Percentiles rank a stretch among this genome's conserved stretches.
phyloP scores from a whole-genome alignment of 1,284 basidiomycete species.

The Papiliotrema terrestris region DNA sequence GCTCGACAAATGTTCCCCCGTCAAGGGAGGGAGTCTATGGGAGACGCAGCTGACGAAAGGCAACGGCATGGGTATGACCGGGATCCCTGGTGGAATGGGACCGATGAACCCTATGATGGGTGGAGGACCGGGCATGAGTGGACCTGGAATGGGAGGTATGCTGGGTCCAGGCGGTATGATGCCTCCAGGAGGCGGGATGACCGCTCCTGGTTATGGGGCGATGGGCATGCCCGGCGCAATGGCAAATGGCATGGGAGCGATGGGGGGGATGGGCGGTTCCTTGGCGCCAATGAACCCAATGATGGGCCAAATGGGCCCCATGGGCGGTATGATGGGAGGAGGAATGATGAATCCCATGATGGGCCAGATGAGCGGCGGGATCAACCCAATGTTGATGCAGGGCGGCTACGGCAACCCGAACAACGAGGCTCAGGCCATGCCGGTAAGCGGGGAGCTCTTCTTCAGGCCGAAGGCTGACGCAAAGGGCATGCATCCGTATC shows the following conservation, averaged over 20 bases:
- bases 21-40: too few relatives aligned
- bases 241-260: constrained; percentile 6
- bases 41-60: too few relatives aligned
- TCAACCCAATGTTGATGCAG: constrained; percentile 11
- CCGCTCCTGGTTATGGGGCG: constrained; percentile 19
- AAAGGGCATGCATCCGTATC: constrained; percentile 43
- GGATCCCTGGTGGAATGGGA: background rate
- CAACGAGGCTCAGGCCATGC: constrained; percentile 33
- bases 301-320: constrained; percentile 8
- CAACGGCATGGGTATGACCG: too few relatives aligned
- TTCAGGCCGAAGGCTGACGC: background rate
- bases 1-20: background rate
- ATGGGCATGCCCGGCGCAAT: constrained; percentile 20
- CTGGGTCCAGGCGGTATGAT: constrained; percentile 12
- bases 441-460: constrained; percentile 18
- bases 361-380: constrained; percentile 8
- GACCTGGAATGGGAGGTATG: constrained; percentile 16
- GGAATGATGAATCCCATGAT: constrained; percentile 12
- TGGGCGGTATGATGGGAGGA: constrained; percentile 12
- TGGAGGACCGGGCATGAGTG: background rate
- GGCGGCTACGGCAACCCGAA: constrained; percentile 15
- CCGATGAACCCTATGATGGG: constrained; percentile 5
- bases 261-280: constrained; percentile 15
- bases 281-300: constrained; percentile 5
- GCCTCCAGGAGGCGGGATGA: constrained; percentile 17